phyloP scores from a whole-genome alignment of 345 rosid species.

The Corchorus olitorius region DNA sequence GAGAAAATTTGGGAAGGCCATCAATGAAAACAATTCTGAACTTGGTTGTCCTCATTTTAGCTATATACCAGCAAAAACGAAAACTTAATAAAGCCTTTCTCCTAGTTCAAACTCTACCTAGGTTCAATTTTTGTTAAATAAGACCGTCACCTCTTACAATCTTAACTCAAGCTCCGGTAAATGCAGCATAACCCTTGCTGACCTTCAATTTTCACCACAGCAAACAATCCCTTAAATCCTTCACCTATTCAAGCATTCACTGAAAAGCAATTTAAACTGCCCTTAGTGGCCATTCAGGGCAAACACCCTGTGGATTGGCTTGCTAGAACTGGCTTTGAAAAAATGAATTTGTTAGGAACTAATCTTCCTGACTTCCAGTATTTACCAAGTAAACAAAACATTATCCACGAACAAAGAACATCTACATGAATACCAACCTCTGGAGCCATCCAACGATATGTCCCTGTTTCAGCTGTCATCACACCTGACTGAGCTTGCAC shows the following conservation, averaged over 20 bases:
- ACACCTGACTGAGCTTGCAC: slow-evolving; percentile 59
- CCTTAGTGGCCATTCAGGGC: slow-evolving; percentile 16
- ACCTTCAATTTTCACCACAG: slow-evolving; percentile 21
- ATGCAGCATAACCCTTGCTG: slow-evolving; percentile 10
- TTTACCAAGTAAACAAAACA: slow-evolving; percentile 4
- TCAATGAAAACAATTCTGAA: slow-evolving; percentile 11
- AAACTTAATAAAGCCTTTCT: not conserved
- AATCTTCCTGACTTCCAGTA: not conserved
- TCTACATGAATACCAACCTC: slow-evolving; percentile 48
- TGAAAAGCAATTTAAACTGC: slow-evolving; percentile 15
- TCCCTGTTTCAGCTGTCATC: slow-evolving; percentile 84
- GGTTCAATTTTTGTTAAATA: slow-evolving; percentile 3
- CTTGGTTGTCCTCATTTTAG: not conserved
- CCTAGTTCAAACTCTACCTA: slow-evolving; percentile 1
- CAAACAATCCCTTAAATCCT: slow-evolving; percentile 17
- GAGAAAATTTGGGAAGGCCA: not conserved
- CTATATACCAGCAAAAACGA: not conserved
- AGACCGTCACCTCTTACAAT: slow-evolving; percentile 18
- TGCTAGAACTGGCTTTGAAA: not conserved
- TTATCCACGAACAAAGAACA: slow-evolving; percentile 16
- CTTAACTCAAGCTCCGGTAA: slow-evolving; percentile 13
- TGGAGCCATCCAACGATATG: slow-evolving; percentile 86
- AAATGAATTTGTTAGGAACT: not conserved
- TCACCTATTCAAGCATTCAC: slow-evolving; percentile 24
- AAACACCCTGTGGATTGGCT: slow-evolving; percentile 1